phyloP scores from a whole-genome alignment of 495 filamentous ascomycete species.

The Endocarpon pusillum region DNA sequence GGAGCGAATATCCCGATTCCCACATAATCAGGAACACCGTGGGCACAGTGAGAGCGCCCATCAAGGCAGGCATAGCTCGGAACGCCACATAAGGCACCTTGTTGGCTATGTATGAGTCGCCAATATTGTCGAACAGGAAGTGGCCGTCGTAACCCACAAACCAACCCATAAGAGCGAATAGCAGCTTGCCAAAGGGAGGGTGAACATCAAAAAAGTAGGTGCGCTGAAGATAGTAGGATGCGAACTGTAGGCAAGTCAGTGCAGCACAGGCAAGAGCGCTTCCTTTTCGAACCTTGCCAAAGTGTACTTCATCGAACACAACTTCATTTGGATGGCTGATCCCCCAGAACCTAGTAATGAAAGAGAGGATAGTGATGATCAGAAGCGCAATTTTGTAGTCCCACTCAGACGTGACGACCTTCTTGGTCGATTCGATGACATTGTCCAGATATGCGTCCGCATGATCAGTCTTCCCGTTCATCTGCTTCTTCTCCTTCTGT shows the following conservation, averaged over 20 bases:
- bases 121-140: conserved; percentile 98
- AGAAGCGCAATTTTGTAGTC: conserved; percentile 70
- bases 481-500: conserved; percentile 12
- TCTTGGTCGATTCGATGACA: conserved; percentile 1
- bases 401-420: conserved; percentile 36
- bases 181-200: conserved; percentile 69
- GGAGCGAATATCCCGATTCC: conserved; percentile 94
- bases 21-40: conserved; percentile 96
- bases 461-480: conserved; percentile 1
- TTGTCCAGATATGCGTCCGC: not conserved
- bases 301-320: conserved; percentile 98
- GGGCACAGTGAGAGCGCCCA: conserved; percentile 87
- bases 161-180: conserved; percentile 83
- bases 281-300: too few relatives aligned
- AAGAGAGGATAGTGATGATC: conserved; percentile 68
- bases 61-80: conserved; percentile 77
- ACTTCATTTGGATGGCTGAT: conserved; percentile 91
- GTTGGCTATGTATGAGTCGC: conserved; percentile 93
- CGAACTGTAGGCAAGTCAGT: conserved; percentile 42
- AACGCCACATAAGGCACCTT: conserved; percentile 95
- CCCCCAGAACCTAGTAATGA: conserved; percentile 84
- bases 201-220: conserved; percentile 99
- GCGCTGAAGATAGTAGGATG: conserved; percentile 89
- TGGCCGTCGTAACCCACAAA: conserved; percentile 86
- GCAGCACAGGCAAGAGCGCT: too few relatives aligned